phyloP scores from a whole-genome alignment of 2,329 filamentous ascomycete species.

The Aspergillus calidoustus region DNA sequence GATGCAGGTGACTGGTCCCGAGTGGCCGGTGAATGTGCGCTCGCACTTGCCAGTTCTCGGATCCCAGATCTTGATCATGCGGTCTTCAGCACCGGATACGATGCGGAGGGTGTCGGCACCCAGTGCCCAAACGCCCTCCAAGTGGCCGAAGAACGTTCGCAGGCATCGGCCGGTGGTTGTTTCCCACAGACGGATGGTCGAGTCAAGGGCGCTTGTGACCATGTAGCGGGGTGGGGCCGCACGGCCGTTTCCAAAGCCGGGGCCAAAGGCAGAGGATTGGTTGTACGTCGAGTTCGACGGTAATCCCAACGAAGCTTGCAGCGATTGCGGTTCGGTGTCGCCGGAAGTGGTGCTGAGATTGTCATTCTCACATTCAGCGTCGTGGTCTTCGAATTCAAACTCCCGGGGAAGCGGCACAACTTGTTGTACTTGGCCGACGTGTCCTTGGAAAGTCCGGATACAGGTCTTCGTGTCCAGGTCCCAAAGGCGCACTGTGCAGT shows the following conservation, averaged over 20 bases:
- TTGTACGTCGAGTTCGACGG: constrained; percentile 29
- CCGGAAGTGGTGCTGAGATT: constrained; percentile 47
- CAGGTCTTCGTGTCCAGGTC: constrained; percentile 83
- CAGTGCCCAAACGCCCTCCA: constrained; percentile 94
- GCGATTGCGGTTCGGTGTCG: constrained; percentile 32
- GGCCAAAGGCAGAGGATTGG: constrained; percentile 62
- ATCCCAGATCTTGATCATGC: constrained; percentile 96
- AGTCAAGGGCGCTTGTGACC: constrained; percentile 88
- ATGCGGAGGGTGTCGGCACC: constrained; percentile 86
- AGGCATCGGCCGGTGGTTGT: constrained; percentile 79
- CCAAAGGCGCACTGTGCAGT: constrained; percentile 90
- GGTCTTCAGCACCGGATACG: constrained; percentile 88
- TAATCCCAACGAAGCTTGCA: constrained; percentile 30
- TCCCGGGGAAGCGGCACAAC: constrained; percentile 81
- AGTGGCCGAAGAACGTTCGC: constrained; percentile 92
- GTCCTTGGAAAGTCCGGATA: constrained; percentile 78
- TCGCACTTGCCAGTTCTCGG: constrained; percentile 89
- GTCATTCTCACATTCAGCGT: constrained; percentile 61
- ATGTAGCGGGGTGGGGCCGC: constrained; percentile 86
- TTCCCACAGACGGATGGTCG: constrained; percentile 92
- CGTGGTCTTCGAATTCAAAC: constrained; percentile 82
- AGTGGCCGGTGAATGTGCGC: constrained; percentile 87
- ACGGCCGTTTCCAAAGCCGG: constrained; percentile 67
- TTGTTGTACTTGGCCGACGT: constrained; percentile 95
- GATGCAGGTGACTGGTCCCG: constrained; percentile 89